Evolutionary conservation across 345 rosid species (phyloP), one percentile per base, ranked within the genome.

Genomic region (Ceriops zippeliana): DNA sequence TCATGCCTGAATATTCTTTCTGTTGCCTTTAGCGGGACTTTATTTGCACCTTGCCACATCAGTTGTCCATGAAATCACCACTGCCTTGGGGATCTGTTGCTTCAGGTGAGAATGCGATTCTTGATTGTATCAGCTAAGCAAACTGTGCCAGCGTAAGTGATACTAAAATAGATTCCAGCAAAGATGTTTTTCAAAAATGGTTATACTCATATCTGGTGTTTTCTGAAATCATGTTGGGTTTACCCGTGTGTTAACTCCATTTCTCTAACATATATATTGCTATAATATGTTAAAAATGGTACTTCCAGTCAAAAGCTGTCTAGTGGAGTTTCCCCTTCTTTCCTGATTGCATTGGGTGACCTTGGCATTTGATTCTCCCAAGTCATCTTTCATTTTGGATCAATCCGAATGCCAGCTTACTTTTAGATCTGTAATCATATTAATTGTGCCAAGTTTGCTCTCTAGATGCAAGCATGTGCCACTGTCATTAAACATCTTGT

Each of bases 1-100:
- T 28, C 62, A 11, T 72, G 24, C 3, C 73, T 80, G 67, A 79
- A 19, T 31, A 13, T 52, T 68, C 49, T 70, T 47, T 73, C 66
- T 72, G 58, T 19, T 79, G 13, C 70, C 61, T 72, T 20, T 82
- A 96, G 99, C 26, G 57, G 78, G 83, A 51, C 86, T 96, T 58
- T 96, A 92, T 79, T 63, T 92, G 63, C 97, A 96, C 81, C 86
- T 96, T 69, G 96, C 99, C 13, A 86, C 96, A 38, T 87, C 98
- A 21, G 98, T 96, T 69, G 82, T 92, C 72, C 87, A 92, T 73
- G 99, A 96, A 73, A 96, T 96, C 80, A 96, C 99, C 4, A 70
- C 80, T 0, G 96, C 99, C 67, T 78, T 96, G 86, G 99, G 99
- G 67, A 96, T 96, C 65, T 69, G 71, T 83, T 96, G 98, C 90